phyloP scores from a whole-genome alignment of 352 stramenopile species.

The Phytophthora tubulina region DNA sequence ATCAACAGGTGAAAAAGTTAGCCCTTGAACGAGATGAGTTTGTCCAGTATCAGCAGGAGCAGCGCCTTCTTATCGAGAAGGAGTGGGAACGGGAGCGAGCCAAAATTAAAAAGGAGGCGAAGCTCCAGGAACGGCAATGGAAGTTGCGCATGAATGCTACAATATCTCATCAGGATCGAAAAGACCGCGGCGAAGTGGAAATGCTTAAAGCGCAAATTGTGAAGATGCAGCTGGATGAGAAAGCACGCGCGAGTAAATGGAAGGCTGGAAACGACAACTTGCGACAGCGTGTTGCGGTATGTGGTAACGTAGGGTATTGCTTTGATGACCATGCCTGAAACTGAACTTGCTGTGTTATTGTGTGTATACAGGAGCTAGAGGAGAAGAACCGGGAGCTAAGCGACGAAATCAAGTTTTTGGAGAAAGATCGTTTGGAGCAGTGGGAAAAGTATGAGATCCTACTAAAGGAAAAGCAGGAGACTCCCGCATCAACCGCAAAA shows the following conservation, averaged over 20 bases:
- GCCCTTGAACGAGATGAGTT: slow-evolving; percentile 62
- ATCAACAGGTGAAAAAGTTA: slow-evolving; percentile 72
- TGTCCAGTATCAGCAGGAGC: slow-evolving; percentile 57
- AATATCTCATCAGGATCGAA: slow-evolving; percentile 62
- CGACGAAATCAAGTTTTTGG: slow-evolving; percentile 84
- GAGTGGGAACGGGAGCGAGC: slow-evolving; percentile 73
- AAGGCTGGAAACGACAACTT: slow-evolving; percentile 78
- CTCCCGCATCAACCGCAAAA: slow-evolving; percentile 5
- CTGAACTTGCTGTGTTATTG: slow-evolving; percentile 7
- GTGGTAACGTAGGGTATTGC: slow-evolving; percentile 5
- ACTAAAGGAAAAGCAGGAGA: slow-evolving; percentile 58
- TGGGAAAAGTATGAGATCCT: slow-evolving; percentile 76
- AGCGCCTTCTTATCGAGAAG: slow-evolving; percentile 64
- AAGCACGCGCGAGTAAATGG: slow-evolving; percentile 57
- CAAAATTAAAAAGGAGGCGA: slow-evolving; percentile 83
- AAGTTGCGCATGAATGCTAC: slow-evolving; percentile 74
- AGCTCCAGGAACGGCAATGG: slow-evolving; percentile 74
- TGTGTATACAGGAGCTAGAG: slow-evolving; percentile 70
- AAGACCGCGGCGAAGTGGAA: slow-evolving; percentile 77
- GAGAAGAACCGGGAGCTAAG: slow-evolving; percentile 74
- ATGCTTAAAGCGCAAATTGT: slow-evolving; percentile 86
- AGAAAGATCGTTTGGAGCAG: slow-evolving; percentile 78
- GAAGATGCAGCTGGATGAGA: slow-evolving; percentile 83
- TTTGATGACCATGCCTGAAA: background rate
- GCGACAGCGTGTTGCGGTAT: slow-evolving; percentile 70